Conservation (phyloP, 495 filamentous ascomycete species). For the Trichoderma virens region DNA sequence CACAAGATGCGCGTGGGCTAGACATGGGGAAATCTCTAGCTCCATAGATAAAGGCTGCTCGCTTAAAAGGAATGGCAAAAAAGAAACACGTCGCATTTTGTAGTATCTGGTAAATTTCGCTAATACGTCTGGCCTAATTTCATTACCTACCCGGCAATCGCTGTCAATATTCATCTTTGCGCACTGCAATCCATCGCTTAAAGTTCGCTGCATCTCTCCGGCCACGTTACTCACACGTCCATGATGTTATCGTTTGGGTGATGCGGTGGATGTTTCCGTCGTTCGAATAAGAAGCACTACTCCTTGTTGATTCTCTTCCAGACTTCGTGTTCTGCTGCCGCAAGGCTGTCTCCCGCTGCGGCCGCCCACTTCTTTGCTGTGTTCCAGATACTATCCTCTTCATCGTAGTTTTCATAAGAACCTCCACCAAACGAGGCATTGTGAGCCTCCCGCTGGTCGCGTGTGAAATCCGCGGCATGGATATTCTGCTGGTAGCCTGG, state of each 20-base stretch:
- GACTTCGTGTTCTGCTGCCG: conserved; percentile 58
- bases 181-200: background rate
- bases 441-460: conserved; percentile 21
- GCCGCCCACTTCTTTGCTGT: conserved; percentile 54
- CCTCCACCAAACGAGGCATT: conserved; percentile 24
- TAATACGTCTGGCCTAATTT: background rate
- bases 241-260: background rate
- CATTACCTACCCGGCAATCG: background rate
- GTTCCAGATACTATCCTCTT: conserved; percentile 42
- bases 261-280: background rate
- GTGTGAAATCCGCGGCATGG: conserved; percentile 37
- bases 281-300: conserved; percentile 11
- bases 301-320: conserved; percentile 60
- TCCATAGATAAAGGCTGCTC: too few relatives aligned
- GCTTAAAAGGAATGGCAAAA: background rate
- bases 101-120: background rate
- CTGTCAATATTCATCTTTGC: background rate
- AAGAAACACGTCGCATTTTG: background rate
- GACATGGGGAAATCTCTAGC: too few relatives aligned
- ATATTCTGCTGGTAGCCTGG: conserved; percentile 51
- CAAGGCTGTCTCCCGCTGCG: conserved; percentile 52
- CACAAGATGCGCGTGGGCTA: too few relatives aligned
- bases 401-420: conserved; percentile 24
- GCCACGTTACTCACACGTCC: background rate
- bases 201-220: background rate